Percentiles rank a stretch among this genome's conserved stretches.
phyloP scores from a whole-genome alignment of 805 yeast species.

The Cyberlindnera amylophila region DNA sequence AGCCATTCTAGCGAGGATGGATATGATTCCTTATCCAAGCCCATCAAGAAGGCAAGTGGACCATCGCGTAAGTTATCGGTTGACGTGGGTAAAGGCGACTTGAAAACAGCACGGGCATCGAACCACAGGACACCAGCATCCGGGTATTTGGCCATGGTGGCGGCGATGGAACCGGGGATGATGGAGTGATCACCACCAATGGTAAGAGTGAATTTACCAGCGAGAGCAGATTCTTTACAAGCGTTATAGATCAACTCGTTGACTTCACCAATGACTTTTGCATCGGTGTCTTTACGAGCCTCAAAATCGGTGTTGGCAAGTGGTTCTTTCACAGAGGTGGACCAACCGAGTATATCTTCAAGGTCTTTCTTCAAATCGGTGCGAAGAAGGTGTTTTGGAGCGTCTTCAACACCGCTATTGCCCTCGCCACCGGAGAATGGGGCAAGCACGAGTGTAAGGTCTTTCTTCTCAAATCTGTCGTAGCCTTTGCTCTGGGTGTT shows the following conservation, averaged over 20 bases:
- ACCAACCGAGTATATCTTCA: conserved; percentile 73
- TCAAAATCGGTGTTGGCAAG: conserved; percentile 46
- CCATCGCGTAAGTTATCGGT: conserved; percentile 96
- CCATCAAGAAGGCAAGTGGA: conserved; percentile 88
- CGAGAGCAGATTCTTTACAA: conserved; percentile 48
- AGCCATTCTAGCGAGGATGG: conserved; percentile 84
- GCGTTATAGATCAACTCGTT: conserved; percentile 59
- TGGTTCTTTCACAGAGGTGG: conserved; percentile 50
- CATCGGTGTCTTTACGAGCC: conserved; percentile 35
- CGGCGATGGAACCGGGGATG: conserved; percentile 90
- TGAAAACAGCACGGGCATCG: conserved; percentile 97
- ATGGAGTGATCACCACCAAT: conserved; percentile 97
- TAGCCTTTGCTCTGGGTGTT: conserved; percentile 37
- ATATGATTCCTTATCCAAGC: conserved; percentile 61
- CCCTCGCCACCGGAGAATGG: conserved; percentile 98
- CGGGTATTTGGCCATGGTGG: conserved; percentile 73
- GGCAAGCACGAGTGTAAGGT: conserved; percentile 73
- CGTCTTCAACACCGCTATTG: conserved; percentile 88
- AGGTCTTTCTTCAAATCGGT: conserved; percentile 67
- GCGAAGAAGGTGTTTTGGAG: conserved; percentile 77
- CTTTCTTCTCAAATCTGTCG: conserved; percentile 51
- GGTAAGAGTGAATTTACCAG: conserved; percentile 66
- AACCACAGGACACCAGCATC: conserved; percentile 92
- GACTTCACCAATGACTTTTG: conserved; percentile 65
- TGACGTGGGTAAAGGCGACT: conserved; percentile 77